Conservation (phyloP, 495 filamentous ascomycete species). For the Usnea hakonensis region DNA sequence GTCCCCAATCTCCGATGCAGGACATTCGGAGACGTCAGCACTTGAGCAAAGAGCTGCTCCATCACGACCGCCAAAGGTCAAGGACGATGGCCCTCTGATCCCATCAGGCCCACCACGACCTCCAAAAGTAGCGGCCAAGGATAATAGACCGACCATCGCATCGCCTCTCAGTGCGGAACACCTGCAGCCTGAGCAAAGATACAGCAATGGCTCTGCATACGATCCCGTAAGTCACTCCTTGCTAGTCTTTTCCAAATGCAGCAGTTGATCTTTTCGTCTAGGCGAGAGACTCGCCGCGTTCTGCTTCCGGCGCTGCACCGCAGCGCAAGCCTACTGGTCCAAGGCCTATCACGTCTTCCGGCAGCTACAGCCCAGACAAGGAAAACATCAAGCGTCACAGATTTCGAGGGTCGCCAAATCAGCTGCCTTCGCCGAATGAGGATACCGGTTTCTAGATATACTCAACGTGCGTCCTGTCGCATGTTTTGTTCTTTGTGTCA, state of each 20-base stretch:
- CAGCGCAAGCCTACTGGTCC: slow-evolving; percentile 51
- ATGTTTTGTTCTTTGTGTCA: not conserved
- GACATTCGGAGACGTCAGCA: slow-evolving; percentile 41
- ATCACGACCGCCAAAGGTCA: slow-evolving; percentile 47
- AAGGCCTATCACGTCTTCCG: slow-evolving; percentile 42
- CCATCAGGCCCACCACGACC: slow-evolving; percentile 35
- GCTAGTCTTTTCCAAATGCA: not conserved
- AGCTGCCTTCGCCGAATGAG: slow-evolving; percentile 26
- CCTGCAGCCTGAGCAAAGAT: slow-evolving; percentile 26
- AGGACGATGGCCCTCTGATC: slow-evolving; percentile 45
- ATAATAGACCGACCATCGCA: slow-evolving; percentile 33
- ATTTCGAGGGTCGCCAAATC: slow-evolving; percentile 44
- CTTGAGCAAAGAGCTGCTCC: slow-evolving; percentile 31
- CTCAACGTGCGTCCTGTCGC: not conserved
- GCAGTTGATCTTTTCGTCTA: slow-evolving; percentile 8
- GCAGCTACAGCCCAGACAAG: slow-evolving; percentile 40
- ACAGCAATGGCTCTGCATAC: slow-evolving; percentile 18
- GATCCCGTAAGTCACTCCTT: slow-evolving; percentile 13
- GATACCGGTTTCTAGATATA: slow-evolving; percentile 12
- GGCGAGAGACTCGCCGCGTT: slow-evolving; percentile 31
- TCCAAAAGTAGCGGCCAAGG: slow-evolving; percentile 35
- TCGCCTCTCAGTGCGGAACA: slow-evolving; percentile 33
- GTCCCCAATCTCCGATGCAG: slow-evolving; percentile 46
- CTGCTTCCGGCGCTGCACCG: slow-evolving; percentile 33
- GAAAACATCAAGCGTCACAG: slow-evolving; percentile 33